Percentiles rank a stretch among this genome's conserved stretches.
Evolutionary conservation across 2,329 filamentous ascomycete genomes (phyloP).

Genomic region (Alternaria conjuncta): DNA sequence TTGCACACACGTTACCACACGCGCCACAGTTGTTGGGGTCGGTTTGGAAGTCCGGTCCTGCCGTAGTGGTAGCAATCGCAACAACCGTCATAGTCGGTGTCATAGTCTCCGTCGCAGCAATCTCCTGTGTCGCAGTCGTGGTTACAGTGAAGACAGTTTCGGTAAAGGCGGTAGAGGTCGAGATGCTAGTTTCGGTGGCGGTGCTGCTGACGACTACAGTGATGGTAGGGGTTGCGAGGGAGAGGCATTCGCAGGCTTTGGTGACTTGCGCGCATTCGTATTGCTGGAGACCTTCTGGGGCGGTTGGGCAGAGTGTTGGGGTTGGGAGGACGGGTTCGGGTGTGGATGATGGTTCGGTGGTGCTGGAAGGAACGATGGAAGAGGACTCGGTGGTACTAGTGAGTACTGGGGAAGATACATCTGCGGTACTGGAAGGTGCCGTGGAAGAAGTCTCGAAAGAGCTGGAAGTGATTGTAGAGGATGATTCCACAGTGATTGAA

Average conservation of each 20-base stretch:
- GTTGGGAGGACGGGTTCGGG: not conserved
- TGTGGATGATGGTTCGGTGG: not conserved
- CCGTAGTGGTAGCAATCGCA: not conserved
- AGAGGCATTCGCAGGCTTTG: not conserved
- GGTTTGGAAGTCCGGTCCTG: not conserved
- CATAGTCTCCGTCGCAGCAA: not conserved
- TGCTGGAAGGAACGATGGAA: not conserved
- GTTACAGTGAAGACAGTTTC: not conserved
- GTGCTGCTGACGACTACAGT: not conserved
- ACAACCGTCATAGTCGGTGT: not conserved
- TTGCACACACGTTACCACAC: not conserved
- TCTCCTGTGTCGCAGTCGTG: not conserved
- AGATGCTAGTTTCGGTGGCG: not conserved
- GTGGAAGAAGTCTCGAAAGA: not conserved
- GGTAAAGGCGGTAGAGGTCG: not conserved
- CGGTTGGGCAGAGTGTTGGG: not conserved
- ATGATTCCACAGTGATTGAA: not conserved
- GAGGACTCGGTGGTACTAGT: not conserved
- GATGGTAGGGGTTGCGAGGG: not conserved
- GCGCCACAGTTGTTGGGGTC: conserved; percentile 1
- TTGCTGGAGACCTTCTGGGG: not conserved
- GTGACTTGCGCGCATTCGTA: not conserved
- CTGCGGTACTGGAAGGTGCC: not conserved
- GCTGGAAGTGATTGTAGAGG: not conserved
- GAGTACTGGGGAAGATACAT: not conserved